These are phyloP conservation scores for Lasiodiplodia sp. DNA, from an alignment of 2,329 filamentous ascomycete genomes.

Conservation along the genomic window DNA sequence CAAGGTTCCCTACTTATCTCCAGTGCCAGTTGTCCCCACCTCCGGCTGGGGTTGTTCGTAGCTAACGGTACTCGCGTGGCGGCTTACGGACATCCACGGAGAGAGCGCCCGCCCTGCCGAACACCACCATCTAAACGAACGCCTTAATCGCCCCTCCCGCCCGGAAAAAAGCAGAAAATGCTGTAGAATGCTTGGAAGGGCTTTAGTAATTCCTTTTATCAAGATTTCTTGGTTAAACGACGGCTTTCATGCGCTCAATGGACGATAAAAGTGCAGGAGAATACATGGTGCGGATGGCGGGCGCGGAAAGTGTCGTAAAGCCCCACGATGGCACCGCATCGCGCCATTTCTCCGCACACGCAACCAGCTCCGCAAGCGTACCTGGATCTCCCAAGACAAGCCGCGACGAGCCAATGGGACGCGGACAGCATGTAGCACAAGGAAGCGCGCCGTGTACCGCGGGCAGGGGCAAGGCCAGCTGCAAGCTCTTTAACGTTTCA, in stretches of 20 bases:
- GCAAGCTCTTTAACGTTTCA: background rate
- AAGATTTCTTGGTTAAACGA: background rate
- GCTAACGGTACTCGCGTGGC: background rate
- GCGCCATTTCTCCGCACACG: conserved; percentile 5
- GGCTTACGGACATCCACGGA: conserved; percentile 1
- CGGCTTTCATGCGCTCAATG: background rate
- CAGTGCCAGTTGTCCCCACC: background rate
- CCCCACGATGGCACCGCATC: background rate
- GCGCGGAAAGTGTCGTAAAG: background rate
- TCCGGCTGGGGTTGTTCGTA: background rate
- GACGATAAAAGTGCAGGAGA: background rate
- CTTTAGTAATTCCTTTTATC: too few relatives aligned
- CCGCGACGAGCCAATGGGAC: background rate
- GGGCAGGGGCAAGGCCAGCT: background rate
- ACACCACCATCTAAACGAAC: background rate
- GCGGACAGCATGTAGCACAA: background rate
- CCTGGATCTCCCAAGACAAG: background rate
- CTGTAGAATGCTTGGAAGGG: background rate
- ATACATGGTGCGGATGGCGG: background rate
- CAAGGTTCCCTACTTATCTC: background rate
- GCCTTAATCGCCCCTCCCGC: background rate
- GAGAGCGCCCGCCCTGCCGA: background rate
- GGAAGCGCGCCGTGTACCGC: background rate
- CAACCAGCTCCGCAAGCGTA: conserved; percentile 10
- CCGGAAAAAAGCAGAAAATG: background rate